These are phyloP conservation scores for Litchi chinensis DNA, from an alignment of 345 rosid species.

Conservation along the genomic window DNA sequence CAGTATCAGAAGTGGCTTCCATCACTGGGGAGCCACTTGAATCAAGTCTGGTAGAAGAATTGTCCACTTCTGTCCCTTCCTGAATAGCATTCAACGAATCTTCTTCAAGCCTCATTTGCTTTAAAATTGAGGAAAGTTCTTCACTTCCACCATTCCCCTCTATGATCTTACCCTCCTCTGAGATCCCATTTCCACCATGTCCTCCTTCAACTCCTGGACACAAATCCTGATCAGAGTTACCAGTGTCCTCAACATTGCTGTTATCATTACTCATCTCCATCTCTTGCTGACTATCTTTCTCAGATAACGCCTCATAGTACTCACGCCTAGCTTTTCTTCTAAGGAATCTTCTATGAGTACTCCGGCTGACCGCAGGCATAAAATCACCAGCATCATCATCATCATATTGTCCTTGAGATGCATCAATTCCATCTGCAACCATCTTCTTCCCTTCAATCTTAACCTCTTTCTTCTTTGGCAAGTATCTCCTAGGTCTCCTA, in stretches of 20 bases:
- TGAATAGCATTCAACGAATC: conserved; percentile 44
- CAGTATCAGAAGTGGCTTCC: conserved; percentile 28
- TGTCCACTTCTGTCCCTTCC: conserved; percentile 36
- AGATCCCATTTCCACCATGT: conserved; percentile 27
- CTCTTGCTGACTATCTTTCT: conserved; percentile 62
- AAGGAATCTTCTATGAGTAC: conserved; percentile 81
- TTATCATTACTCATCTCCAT: conserved; percentile 35
- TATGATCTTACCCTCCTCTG: conserved; percentile 34
- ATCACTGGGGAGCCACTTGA: background rate
- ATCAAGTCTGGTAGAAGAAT: conserved; percentile 23
- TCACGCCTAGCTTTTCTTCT: conserved; percentile 80
- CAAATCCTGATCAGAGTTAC: conserved; percentile 22
- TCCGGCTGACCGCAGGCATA: conserved; percentile 91
- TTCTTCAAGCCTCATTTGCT: conserved; percentile 78
- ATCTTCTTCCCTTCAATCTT: conserved; percentile 80
- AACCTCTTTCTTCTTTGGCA: conserved; percentile 59
- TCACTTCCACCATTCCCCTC: conserved; percentile 33
- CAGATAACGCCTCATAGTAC: conserved; percentile 45
- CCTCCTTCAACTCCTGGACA: conserved; percentile 27
- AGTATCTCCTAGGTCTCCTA: conserved; percentile 49
- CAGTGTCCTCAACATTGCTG: conserved; percentile 23
- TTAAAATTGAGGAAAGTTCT: conserved; percentile 48
- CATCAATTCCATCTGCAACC: conserved; percentile 89
- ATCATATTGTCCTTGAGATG: conserved; percentile 71
- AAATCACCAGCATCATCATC: conserved; percentile 70